Evolutionary conservation across 768 basidiomycete genomes (phyloP), one percentile per base, ranked within the genome.

Genomic region (Coprinopsis marcescibilis): DNA sequence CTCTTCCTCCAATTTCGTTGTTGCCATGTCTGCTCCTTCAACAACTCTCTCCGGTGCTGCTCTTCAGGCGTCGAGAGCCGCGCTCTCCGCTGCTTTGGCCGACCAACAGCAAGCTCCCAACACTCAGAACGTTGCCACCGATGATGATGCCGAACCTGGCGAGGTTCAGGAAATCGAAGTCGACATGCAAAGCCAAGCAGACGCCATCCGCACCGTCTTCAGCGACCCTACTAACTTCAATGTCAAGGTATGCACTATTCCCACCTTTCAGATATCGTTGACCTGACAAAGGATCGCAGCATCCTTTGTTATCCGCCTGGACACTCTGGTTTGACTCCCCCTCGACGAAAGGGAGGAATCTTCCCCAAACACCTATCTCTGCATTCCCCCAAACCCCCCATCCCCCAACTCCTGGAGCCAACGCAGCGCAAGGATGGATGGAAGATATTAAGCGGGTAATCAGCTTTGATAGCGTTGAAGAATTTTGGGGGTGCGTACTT

Each of bases 321-420:
- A 97, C 93, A 5, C 81, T 99, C 23, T 97, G 92, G 92, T 99
- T 97, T 63, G 95, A 98, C 63, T 95, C 94, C 27, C 90, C 90
- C 0, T 77, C 81, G 35, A 91, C 89, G 25, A 97, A 97, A 67
- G 84, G 84, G 46, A 83, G 92, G 45, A 89, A 89, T 67, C 72
- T 90, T 39, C 88, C 88, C 17, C 88, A 89, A 66, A 90, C 88
- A 17, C 87, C 87, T 46, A 64, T 84, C 35, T 76, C 86, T 51
- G 83, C 86, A 33, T 81, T 87, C 53, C 85, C 85, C 7, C 83
- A 80, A 62, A 87, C 85, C 0, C 85, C 89, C 48, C 52, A 78
- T 50, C 78, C 80, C 32, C 78, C 81, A 55, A 89, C 89, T 1
- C 86, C 89, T 33, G 72, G 84, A 48, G 78, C 72, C 11, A 69